Conservation (phyloP, 768 basidiomycete genomes). For the Sistotremastrum niveocremeum region DNA sequence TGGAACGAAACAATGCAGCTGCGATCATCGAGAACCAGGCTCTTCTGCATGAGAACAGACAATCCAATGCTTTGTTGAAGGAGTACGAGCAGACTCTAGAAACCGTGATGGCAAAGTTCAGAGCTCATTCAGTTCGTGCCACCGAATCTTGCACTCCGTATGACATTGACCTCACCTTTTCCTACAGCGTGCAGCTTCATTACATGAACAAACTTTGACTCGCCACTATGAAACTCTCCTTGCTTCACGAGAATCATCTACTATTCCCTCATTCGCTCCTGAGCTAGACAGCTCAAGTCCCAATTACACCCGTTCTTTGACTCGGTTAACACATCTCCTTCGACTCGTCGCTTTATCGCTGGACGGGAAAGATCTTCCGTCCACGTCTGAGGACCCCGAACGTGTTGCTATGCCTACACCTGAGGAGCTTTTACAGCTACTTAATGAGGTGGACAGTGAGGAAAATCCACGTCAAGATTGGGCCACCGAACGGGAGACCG, state of each 20-base stretch:
- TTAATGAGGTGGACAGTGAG: slow-evolving; percentile 13
- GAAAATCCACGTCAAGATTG: slow-evolving; percentile 53
- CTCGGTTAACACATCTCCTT: slow-evolving; percentile 55
- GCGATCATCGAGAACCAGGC: slow-evolving; percentile 90
- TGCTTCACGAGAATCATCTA: slow-evolving; percentile 45
- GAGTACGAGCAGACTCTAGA: slow-evolving; percentile 94
- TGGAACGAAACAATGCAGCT: slow-evolving; percentile 82
- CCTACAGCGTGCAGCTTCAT: slow-evolving; percentile 73
- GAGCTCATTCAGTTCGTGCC: slow-evolving; percentile 69
- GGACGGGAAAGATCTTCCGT: slow-evolving; percentile 38
- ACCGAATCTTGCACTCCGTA: background rate
- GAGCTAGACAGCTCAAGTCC: slow-evolving; percentile 42
- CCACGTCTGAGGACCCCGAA: background rate
- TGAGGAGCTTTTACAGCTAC: background rate
- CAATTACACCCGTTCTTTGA: slow-evolving; percentile 50
- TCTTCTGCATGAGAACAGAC: slow-evolving; percentile 89
- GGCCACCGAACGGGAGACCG: slow-evolving; percentile 76
- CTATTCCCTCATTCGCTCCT: slow-evolving; percentile 21
- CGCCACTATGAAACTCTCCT: slow-evolving; percentile 85
- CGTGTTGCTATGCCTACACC: background rate
- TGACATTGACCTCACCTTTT: background rate
- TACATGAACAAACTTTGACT: slow-evolving; percentile 75
- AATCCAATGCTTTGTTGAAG: slow-evolving; percentile 74
- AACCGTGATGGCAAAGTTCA: slow-evolving; percentile 92
- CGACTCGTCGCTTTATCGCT: slow-evolving; percentile 61